Evolutionary conservation across 2,329 filamentous ascomycete genomes (phyloP), one percentile per base, ranked within the genome.

Genomic region (Aspergillus ochraceus): DNA sequence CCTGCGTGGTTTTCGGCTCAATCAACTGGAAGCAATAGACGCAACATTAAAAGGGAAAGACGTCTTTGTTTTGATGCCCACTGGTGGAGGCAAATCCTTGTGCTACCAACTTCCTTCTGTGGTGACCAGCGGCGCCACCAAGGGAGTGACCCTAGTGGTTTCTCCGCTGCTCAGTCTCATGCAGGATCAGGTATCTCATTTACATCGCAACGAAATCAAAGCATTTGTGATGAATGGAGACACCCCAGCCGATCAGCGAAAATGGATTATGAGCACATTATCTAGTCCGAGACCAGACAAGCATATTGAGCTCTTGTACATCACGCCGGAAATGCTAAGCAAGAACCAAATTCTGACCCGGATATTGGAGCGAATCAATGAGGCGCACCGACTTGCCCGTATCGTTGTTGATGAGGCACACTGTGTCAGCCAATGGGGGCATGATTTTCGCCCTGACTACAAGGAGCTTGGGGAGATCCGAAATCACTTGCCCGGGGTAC

Each of bases 321-420:
- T 99, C 53, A 99, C 95, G 0, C 95, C 95, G 0, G 95, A 99
- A 77, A 98, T 98, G 94, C 83, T 99, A 54, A 91, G 83, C 78
- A 94, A 93, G 72, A 99, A 89, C 72, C 74, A 83, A 47, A 79
- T 80, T 2, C 90, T 98, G 74, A 79, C 87, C 59, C 83, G 81
- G 54, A 84, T 82, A 2, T 82, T 99, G 63, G 78, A 85, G 54
- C 81, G 80, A 2, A 81, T 99, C n/a, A 84, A 97, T 73, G 76
- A 77, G 14, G 86, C 86, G 54, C 80, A 83, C 3, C 90, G 89
- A 68, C 86, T 99, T 55, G 94, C 96, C 17, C 87, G 95, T 26
- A 86, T 99, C 52, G 95, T 99, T 55, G 96, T 99, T 63, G 95
- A 99, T 67, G 96, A 99, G 78, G 95, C 95, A n/a, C 95, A 99